Base-by-base conservation (phyloP, 345 rosid genomes). In the Ceriops zippeliana region DNA sequence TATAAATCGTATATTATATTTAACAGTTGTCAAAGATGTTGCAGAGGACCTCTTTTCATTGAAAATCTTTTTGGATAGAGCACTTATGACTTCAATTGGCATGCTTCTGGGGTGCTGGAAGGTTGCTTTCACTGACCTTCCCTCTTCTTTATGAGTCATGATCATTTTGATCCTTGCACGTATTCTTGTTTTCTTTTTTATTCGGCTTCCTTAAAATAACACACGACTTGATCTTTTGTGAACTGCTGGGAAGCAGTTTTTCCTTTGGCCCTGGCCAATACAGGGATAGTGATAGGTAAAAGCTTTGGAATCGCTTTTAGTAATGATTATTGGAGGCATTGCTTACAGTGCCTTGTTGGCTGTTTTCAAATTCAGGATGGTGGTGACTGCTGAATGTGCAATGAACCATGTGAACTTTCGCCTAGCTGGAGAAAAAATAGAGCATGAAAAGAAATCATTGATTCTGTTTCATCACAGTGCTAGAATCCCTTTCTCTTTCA, bases 71-170 rank as follows among this genome's bases (percentile, higher is more conserved):
- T 85, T 91, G 76, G 96, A 95, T 75, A 84, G 96, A 78, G 90
- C 89, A 70, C 78, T 91, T 62, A 79, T 95, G 82, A 91, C 97
- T 46, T 91, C 97, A 5, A 95, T 96, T 2, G 97, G 99, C 46
- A 96, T 90, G 77, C 96, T 95, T 78, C 81, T 90, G 31, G 97
- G 99, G 28, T 95, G 97, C 77, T 95, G 97, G 96, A 93, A 95
- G 96, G 99, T 95, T 71, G 6, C n/a, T 82, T 49, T 58, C 70
- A 20, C 7, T 27, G 20, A 58, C 56, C 64, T 62, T 57, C 38
- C 9, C 21, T 38, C 35, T 58, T 22, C 10, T 8, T 24, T 6
- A 46, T 52, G 22, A 22, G 13, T 32, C 27, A 1, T 37, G n/a
- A 42, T 5, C 34, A 37, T 56, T 46, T 54, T 38, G 20, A 46